These are phyloP conservation scores for Aspergillus unguis DNA, from an alignment of 2,329 filamentous ascomycete genomes.

Conservation along the genomic window DNA sequence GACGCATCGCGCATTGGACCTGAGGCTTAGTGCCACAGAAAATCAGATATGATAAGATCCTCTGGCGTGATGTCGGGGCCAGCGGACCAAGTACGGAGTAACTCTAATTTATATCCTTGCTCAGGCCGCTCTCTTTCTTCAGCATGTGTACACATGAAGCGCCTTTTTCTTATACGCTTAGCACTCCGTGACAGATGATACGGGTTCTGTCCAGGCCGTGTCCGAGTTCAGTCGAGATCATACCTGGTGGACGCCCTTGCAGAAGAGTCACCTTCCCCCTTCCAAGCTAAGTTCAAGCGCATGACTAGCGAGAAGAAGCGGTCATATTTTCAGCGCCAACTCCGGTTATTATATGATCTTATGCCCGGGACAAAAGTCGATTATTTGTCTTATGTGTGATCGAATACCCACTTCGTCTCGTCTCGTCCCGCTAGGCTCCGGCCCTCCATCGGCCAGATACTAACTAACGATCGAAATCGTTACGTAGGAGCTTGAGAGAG, in stretches of 20 bases:
- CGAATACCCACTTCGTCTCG: conserved; percentile 1
- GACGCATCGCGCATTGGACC: not conserved
- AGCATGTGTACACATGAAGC: no score
- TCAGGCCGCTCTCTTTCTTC: no score
- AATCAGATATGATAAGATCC: conserved; percentile 29
- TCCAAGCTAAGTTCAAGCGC: not conserved
- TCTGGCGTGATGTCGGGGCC: conserved; percentile 14
- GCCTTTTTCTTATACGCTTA: not conserved
- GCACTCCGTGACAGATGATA: no score
- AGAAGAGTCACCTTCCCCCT: no score
- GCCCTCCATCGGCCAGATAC: not conserved
- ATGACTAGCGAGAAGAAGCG: not conserved
- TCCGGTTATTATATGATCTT: not conserved
- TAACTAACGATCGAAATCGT: no score
- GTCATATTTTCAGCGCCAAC: no score
- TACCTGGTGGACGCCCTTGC: no score
- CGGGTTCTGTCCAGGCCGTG: no score
- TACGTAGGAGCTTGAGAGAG: no score
- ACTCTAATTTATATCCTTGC: no score
- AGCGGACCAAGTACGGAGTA: not conserved
- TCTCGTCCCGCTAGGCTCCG: not conserved
- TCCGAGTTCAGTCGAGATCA: no score
- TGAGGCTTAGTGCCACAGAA: not conserved
- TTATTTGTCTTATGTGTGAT: not conserved
- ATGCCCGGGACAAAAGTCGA: not conserved